phyloP scores from a whole-genome alignment of 805 yeast species.

The Saturnispora sekii region DNA sequence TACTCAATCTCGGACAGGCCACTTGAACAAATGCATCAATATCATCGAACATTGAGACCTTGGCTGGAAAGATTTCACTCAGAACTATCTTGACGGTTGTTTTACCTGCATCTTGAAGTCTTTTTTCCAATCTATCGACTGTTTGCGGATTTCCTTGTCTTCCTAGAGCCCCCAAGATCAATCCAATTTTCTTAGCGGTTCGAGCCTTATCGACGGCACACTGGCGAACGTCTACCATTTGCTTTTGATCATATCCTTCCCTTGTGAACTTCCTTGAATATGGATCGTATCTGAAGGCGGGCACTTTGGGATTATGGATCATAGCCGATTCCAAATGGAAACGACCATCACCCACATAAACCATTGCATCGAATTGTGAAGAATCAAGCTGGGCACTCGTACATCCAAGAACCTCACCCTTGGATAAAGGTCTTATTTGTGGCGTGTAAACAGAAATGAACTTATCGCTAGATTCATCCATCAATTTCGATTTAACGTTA shows the following conservation, averaged over 20 bases:
- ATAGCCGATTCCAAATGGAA: slow-evolving; percentile 92
- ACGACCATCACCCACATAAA: slow-evolving; percentile 92
- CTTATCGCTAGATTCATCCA: slow-evolving; percentile 29
- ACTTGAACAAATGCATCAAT: slow-evolving; percentile 94
- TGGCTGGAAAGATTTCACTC: slow-evolving; percentile 90
- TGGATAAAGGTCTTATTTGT: slow-evolving; percentile 84
- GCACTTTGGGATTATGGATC: slow-evolving; percentile 92
- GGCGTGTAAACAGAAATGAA: slow-evolving; percentile 68
- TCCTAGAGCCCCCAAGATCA: slow-evolving; percentile 88
- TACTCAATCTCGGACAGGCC: slow-evolving; percentile 92
- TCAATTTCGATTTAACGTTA: slow-evolving; percentile 53
- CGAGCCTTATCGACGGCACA: slow-evolving; percentile 63
- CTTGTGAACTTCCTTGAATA: slow-evolving; percentile 84
- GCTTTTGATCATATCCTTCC: slow-evolving; percentile 81
- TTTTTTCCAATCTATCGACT: slow-evolving; percentile 51
- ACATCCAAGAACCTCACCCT: slow-evolving; percentile 95
- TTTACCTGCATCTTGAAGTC: slow-evolving; percentile 45
- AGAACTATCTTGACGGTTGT: slow-evolving; percentile 72
- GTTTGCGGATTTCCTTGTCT: slow-evolving; percentile 88
- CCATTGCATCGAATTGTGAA: slow-evolving; percentile 63
- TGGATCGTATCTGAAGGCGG: slow-evolving; percentile 93
- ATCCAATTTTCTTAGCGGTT: slow-evolving; percentile 58
- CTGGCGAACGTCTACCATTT: slow-evolving; percentile 62
- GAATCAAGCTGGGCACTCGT: slow-evolving; percentile 76
- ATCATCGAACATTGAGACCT: slow-evolving; percentile 84